These are phyloP conservation scores for Chrysanthemum makinoi DNA, from an alignment of 129 eudicot species.

Conservation along the genomic window DNA sequence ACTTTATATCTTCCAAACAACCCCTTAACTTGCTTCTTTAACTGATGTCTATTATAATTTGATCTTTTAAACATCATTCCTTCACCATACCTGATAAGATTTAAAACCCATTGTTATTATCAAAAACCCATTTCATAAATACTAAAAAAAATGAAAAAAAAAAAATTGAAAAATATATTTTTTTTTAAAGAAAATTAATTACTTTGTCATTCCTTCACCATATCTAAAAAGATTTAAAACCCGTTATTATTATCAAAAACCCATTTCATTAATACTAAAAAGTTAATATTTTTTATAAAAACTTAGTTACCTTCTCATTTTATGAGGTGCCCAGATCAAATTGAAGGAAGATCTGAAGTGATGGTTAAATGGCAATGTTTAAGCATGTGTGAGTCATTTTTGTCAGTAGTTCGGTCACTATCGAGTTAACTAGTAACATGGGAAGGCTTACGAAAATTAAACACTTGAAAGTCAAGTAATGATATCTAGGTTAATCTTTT, in stretches of 20 bases:
- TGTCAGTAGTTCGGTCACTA: background rate
- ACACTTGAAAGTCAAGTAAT: too few species aligned
- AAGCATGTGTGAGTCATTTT: background rate
- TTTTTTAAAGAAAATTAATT: background rate
- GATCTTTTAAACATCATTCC: constrained; percentile 39
- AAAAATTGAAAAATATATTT: background rate
- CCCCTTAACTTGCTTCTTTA: constrained; percentile 38
- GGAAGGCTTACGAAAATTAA: too few species aligned
- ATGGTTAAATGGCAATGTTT: background rate
- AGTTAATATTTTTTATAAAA: background rate
- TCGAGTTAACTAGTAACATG: background rate
- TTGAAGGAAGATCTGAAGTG: background rate
- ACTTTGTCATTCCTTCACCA: constrained; percentile 32
- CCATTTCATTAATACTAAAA: too few species aligned
- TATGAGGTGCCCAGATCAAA: constrained; percentile 14
- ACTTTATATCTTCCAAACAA: constrained; percentile 49
- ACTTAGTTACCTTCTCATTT: constrained; percentile 37
- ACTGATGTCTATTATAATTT: constrained; percentile 44
- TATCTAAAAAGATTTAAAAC: constrained; percentile 26
- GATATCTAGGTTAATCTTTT: too few species aligned
- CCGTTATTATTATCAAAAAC: constrained; percentile 1
- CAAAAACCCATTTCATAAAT: constrained; percentile 2
- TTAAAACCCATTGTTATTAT: background rate
- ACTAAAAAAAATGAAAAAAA: too few species aligned
- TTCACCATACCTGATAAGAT: constrained; percentile 39